These are phyloP conservation scores for Aspergillus cristatus DNA, from an alignment of 495 filamentous ascomycete species.

Conservation along the genomic window DNA sequence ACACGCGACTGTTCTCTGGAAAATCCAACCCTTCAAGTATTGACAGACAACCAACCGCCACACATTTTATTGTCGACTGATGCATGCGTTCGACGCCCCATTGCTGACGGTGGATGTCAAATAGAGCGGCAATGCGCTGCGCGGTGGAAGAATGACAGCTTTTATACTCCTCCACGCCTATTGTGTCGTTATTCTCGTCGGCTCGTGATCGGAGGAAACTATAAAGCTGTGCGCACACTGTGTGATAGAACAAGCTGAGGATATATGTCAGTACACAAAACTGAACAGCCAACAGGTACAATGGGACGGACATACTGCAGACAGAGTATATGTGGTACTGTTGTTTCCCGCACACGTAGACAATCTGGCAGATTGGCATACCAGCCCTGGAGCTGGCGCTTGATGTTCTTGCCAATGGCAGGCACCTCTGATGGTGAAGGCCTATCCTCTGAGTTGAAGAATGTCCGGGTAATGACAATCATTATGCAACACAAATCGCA, in stretches of 20 bases:
- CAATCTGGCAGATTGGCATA: conserved; percentile 19
- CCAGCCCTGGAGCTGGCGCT: conserved; percentile 21
- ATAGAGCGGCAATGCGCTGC: conserved; percentile 10
- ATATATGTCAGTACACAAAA: not conserved
- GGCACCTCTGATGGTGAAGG: conserved; percentile 10
- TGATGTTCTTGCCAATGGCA: conserved; percentile 9
- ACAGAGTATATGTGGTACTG: conserved; percentile 20
- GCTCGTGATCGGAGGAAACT: conserved; percentile 7
- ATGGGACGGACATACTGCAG: conserved; percentile 20
- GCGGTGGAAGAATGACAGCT: conserved; percentile 12
- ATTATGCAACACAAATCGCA: conserved; percentile 18
- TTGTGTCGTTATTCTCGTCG: not conserved
- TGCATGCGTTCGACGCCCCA: conserved; percentile 24
- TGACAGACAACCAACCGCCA: conserved; percentile 18
- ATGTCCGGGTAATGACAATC: conserved; percentile 3
- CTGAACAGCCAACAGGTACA: not conserved
- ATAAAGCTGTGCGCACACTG: conserved; percentile 18
- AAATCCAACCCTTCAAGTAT: conserved; percentile 21
- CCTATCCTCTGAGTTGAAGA: conserved; percentile 5
- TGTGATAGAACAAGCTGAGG: conserved; percentile 20
- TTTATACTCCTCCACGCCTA: not conserved
- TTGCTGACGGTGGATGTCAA: conserved; percentile 14
- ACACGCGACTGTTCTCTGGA: conserved; percentile 14
- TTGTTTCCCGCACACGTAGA: conserved; percentile 8
- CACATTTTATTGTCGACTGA: conserved; percentile 20